Evolutionary conservation across 805 yeast species (phyloP).

Genomic region (Candida ficus): DNA sequence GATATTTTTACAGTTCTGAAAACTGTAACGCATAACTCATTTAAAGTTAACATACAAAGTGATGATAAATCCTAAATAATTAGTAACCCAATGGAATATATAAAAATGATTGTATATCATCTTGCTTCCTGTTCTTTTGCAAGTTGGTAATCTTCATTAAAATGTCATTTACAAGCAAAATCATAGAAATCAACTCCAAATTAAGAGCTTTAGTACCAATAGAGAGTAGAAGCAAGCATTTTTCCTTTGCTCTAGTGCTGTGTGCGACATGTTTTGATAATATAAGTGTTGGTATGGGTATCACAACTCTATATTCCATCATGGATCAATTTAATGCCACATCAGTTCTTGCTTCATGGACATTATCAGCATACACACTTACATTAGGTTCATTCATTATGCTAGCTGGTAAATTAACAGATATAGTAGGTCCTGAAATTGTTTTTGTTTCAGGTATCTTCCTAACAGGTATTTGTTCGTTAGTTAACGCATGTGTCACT

Average conservation of each 20-base stretch:
- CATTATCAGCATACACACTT: constrained; percentile 37
- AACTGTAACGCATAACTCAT: no score
- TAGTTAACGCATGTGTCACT: constrained; percentile 34
- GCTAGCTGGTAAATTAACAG: constrained; percentile 37
- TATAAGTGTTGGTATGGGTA: constrained; percentile 2
- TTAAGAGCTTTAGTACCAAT: not conserved
- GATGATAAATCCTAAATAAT: no score
- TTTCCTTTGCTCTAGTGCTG: constrained; percentile 2
- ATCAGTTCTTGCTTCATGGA: constrained; percentile 31
- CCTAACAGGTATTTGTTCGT: constrained; percentile 22
- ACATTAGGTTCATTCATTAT: constrained; percentile 41
- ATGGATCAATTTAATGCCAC: constrained; percentile 1
- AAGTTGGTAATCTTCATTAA: not conserved
- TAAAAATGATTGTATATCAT: no score
- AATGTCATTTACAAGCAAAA: no score
- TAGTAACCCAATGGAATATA: no score
- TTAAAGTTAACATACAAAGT: no score
- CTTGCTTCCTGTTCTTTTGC: no score
- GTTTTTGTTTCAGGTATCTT: constrained; percentile 26
- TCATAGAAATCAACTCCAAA: not conserved
- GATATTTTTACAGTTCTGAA: no score
- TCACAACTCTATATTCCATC: constrained; percentile 3
- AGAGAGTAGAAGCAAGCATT: not conserved
- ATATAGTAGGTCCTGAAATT: constrained; percentile 34
- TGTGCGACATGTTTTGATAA: constrained; percentile 5